Evolutionary conservation across 2,329 filamentous ascomycete genomes (phyloP).

Genomic region (Thermoascus crustaceus): DNA sequence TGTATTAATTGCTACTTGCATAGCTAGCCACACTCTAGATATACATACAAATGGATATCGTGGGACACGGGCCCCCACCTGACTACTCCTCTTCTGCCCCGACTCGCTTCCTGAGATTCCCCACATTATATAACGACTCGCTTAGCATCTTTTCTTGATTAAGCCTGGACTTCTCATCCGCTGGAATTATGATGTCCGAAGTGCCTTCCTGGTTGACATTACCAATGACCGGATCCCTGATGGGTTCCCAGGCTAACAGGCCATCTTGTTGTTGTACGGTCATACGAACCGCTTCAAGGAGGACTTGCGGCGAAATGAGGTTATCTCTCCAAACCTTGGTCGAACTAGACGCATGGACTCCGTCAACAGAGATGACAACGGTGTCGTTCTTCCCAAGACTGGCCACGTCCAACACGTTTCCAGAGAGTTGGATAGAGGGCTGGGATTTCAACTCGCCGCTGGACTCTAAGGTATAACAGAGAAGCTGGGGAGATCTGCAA

Average conservation of each 20-base stretch:
- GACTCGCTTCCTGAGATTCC: constrained; percentile 43
- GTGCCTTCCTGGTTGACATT: constrained; percentile 26
- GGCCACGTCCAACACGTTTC: constrained; percentile 57
- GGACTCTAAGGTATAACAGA: constrained; percentile 52
- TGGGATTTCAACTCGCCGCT: constrained; percentile 44
- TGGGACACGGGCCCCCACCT: no score
- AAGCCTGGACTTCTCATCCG: constrained; percentile 23
- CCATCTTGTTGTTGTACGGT: constrained; percentile 12
- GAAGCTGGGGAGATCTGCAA: constrained; percentile 58
- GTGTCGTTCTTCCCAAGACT: constrained; percentile 19
- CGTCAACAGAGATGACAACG: constrained; percentile 47
- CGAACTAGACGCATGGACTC: constrained; percentile 44
- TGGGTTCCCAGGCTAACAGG: constrained; percentile 20
- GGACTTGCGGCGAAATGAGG: constrained; percentile 11
- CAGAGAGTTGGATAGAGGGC: constrained; percentile 48
- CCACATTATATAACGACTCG: constrained; percentile 40
- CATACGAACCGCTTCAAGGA: constrained; percentile 25
- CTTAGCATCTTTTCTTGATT: constrained; percentile 32
- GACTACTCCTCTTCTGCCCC: constrained; percentile 5
- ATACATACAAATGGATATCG: no score
- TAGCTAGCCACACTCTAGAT: no score
- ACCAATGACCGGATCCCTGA: constrained; percentile 13
- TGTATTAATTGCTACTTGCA: no score
- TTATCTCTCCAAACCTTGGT: constrained; percentile 31
- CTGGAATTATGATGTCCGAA: constrained; percentile 14